Percentiles rank a stretch among this genome's conserved stretches.
These are phyloP conservation scores for Podila clonocystis DNA, from an alignment of 192 early-diverging fungal genomes.

Conservation along the genomic window DNA sequence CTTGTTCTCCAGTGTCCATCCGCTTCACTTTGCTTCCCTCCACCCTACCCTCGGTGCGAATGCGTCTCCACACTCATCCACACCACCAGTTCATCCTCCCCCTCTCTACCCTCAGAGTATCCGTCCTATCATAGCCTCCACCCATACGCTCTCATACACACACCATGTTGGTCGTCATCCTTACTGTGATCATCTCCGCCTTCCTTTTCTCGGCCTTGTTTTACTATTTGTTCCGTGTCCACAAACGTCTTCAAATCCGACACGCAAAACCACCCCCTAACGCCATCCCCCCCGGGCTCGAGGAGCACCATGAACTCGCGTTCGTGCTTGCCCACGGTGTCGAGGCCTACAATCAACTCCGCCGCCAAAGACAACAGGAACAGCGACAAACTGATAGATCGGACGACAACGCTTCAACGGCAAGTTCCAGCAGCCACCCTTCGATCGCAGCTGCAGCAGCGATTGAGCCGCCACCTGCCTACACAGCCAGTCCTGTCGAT, in stretches of 20 bases:
- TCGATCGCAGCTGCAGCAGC: conserved; percentile 11
- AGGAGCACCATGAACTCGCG: conserved; percentile 32
- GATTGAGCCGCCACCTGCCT: conserved; percentile 13
- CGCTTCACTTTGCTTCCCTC: neutral
- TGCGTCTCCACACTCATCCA: neutral
- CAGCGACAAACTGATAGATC: neutral
- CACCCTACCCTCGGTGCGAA: neutral
- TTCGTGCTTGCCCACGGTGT: conserved; percentile 39
- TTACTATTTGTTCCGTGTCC: conserved; percentile 15
- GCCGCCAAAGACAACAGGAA: conserved; percentile 7
- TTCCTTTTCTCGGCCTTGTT: conserved; percentile 17
- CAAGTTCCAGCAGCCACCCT: conserved; percentile 11
- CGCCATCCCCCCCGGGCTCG: conserved; percentile 10
- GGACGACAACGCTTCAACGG: neutral
- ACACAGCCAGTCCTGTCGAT: conserved; percentile 12
- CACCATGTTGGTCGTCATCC: conserved; percentile 4
- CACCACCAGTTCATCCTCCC: neutral
- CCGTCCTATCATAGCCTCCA: neutral
- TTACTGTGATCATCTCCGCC: conserved; percentile 4
- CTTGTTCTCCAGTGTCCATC: neutral
- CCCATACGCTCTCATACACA: neutral
- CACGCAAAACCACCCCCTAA: conserved; percentile 9
- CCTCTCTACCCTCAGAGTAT: neutral
- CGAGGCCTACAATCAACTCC: conserved; percentile 34
- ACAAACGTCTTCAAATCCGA: conserved; percentile 18